These are phyloP conservation scores for Cryptococcus sp. DNA, from an alignment of 1,284 basidiomycete species.

Conservation along the genomic window DNA sequence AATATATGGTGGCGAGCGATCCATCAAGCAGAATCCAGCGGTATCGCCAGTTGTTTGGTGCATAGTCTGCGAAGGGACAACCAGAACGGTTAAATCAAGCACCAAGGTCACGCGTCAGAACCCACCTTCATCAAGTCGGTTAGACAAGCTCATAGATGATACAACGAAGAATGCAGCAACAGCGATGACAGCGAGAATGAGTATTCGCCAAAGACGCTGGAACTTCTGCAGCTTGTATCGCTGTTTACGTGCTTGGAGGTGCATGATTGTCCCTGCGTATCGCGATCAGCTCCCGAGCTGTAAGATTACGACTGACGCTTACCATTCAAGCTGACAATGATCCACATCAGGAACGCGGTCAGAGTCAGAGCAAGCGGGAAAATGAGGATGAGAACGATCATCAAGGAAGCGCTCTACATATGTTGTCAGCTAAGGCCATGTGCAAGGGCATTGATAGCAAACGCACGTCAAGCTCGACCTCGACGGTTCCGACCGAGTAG, in stretches of 20 bases:
- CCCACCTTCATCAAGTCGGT: conserved; percentile 80
- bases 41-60: conserved; percentile 86
- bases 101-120: background rate
- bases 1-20: conserved; percentile 85
- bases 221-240: conserved; percentile 85
- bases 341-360: conserved; percentile 94
- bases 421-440: conserved; percentile 7
- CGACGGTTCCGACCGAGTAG: conserved; percentile 88
- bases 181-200: conserved; percentile 79
- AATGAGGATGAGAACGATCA: conserved; percentile 78
- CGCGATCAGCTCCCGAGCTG: conserved; percentile 14
- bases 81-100: background rate
- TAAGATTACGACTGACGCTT: conserved; percentile 22
- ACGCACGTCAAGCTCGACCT: conserved; percentile 75
- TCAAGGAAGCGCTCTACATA: conserved; percentile 66
- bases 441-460: conserved; percentile 40
- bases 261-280: conserved; percentile 73
- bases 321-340: conserved; percentile 85
- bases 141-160: conserved; percentile 87
- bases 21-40: conserved; percentile 97
- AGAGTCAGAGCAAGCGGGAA: conserved; percentile 92
- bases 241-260: conserved; percentile 81
- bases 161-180: conserved; percentile 90
- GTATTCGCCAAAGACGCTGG: conserved; percentile 78
- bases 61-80: conserved; percentile 66